These are phyloP conservation scores for Oryza coarctata DNA, from an alignment of 176 grass and related monocot species.

Conservation along the genomic window DNA sequence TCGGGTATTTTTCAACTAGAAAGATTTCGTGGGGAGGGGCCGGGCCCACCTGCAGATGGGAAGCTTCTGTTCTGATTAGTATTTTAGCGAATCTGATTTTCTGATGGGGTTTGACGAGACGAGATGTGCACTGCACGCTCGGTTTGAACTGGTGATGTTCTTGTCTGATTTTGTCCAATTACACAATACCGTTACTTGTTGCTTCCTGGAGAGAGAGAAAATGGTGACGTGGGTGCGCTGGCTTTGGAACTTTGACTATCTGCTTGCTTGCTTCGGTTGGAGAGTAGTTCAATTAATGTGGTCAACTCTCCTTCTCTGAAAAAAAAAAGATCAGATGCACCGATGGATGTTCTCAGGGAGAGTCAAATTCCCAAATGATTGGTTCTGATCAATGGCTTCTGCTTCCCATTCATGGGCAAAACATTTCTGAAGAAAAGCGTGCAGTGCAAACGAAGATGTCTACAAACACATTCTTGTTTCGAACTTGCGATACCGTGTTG, in stretches of 20 bases:
- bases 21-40: not conserved
- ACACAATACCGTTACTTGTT: not conserved
- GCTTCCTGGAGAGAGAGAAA: not conserved
- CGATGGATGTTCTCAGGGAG: not conserved
- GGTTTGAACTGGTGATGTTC: not conserved
- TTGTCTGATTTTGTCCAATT: not conserved
- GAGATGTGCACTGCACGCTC: not conserved
- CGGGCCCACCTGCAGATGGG: slow-evolving; percentile 1
- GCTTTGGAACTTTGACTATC: slow-evolving; percentile 14
- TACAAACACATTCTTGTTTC: not conserved
- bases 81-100: not conserved
- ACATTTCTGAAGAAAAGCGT: not conserved
- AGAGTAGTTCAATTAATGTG: not conserved
- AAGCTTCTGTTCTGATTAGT: slow-evolving; percentile 8
- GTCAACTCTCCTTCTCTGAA: slow-evolving; percentile 11
- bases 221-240: not conserved
- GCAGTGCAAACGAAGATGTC: not conserved
- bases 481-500: not conserved
- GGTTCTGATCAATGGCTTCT: not conserved
- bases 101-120: not conserved
- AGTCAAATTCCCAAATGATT: not conserved
- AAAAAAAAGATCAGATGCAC: not conserved
- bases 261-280: not conserved
- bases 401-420: not conserved
- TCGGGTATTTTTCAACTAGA: not conserved